phyloP scores from a whole-genome alignment of 495 filamentous ascomycete genomes.

The Aspergillus leporis region DNA sequence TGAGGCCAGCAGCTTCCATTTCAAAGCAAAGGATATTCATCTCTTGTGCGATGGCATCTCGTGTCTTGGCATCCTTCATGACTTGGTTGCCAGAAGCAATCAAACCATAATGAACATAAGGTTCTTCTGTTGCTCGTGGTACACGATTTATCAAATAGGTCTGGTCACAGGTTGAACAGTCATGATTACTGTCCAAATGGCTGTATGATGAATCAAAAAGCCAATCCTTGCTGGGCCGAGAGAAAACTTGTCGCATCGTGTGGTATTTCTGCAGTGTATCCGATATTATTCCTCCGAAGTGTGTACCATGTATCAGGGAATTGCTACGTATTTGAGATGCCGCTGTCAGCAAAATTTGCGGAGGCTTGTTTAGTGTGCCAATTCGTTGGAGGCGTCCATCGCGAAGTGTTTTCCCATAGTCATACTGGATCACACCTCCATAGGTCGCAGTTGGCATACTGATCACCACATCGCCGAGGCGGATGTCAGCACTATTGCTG shows the following conservation, averaged over 20 bases:
- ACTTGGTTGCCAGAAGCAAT: background rate
- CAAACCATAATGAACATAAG: too few species aligned
- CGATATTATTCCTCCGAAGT: background rate
- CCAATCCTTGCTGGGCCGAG: constrained; percentile 1
- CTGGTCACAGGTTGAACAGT: constrained; percentile 1
- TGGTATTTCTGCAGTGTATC: background rate
- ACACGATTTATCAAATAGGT: background rate
- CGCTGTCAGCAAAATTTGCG: background rate
- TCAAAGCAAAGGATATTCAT: background rate
- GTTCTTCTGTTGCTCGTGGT: background rate
- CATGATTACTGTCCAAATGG: background rate
- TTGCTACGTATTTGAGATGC: background rate
- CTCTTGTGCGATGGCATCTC: background rate
- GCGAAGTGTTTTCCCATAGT: background rate
- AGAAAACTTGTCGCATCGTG: background rate
- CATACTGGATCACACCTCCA: too few species aligned
- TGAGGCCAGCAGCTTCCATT: background rate
- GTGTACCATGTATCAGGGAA: too few species aligned
- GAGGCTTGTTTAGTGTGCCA: constrained; percentile 1
- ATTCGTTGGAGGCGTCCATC: background rate
- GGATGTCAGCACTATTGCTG: constrained; percentile 1
- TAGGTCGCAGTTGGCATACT: too few species aligned
- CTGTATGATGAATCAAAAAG: background rate
- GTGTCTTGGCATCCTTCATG: constrained; percentile 4
- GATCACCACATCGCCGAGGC: background rate